phyloP scores from a whole-genome alignment of 2,329 filamentous ascomycete species.

The Pseudogymnoascus destructans region DNA sequence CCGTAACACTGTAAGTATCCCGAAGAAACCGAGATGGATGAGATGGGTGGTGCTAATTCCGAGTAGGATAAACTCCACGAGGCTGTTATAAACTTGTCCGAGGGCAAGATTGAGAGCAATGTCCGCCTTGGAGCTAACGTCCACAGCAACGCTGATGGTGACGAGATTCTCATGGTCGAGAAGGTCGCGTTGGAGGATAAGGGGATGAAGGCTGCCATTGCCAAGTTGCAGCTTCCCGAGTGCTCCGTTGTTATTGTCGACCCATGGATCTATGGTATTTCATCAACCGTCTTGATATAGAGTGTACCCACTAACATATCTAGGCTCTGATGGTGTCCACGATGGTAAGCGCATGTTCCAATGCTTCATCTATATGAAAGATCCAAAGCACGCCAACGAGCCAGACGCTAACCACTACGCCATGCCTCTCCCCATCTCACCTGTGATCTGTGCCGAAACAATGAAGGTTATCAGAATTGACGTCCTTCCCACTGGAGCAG shows the following conservation, averaged over 20 bases:
- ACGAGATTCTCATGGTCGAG: slow-evolving; percentile 47
- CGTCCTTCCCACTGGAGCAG: slow-evolving; percentile 51
- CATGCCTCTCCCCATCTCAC: slow-evolving; percentile 50
- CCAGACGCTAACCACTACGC: slow-evolving; percentile 58
- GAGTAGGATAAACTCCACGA: slow-evolving; percentile 48
- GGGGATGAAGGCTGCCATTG: slow-evolving; percentile 44
- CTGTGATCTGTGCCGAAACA: slow-evolving; percentile 49
- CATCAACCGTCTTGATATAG: neutral
- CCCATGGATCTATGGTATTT: slow-evolving; percentile 49
- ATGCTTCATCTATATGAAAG: slow-evolving; percentile 54
- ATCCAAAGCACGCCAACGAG: slow-evolving; percentile 44
- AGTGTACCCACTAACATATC: slow-evolving; percentile 3
- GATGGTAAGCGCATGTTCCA: slow-evolving; percentile 40
- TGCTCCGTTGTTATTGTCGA: slow-evolving; percentile 46
- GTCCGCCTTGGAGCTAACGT: slow-evolving; percentile 43
- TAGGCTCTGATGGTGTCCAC: slow-evolving; percentile 38
- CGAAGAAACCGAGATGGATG: neutral
- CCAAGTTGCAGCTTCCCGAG: slow-evolving; percentile 47
- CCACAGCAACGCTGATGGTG: slow-evolving; percentile 46
- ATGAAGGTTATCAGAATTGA: slow-evolving; percentile 58
- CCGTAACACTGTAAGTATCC: slow-evolving; percentile 39
- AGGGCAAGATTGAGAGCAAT: slow-evolving; percentile 40
- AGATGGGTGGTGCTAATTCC: neutral
- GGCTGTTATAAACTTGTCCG: slow-evolving; percentile 39
- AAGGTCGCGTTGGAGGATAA: slow-evolving; percentile 40